Base-by-base conservation (phyloP, 2,329 filamentous ascomycete species). In the Tolypocladium tropicale region DNA sequence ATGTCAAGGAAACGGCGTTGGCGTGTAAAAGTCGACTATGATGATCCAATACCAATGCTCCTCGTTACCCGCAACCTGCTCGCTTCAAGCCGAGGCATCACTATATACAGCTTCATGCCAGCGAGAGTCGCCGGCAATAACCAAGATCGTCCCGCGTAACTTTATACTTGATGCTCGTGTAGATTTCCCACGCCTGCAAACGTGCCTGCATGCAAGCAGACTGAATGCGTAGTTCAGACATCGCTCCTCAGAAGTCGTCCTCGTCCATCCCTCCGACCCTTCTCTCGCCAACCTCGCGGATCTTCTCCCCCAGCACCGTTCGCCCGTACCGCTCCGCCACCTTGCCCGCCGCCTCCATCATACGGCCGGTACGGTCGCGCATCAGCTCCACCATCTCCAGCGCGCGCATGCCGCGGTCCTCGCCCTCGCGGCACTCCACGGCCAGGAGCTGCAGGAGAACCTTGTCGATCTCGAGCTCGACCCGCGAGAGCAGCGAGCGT, bases 391-490 rank as follows among this genome's bases (percentile, higher is more conserved):
- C 94, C 65, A 97, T 81, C 73, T 99, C 95, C 37, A 99, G 76
- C 0, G 93, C 93, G 62, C 93, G 90, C 90, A 96, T 96, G 6
- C 92, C 93, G 33, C 88, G 80, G 60, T 97, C 92, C 70, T 99
- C 94, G 49, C 91, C 90, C 62, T 94, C 90, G 58, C 91, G 84
- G 69, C 94, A 99, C 75, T 97, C 94, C 7, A 87, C 77, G 2
- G 90, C 92, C 66, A 99, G 77, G 68, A 97, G 80, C 75, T 96
- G 91, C 60, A 99, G 76, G 53, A 99, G 77, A 48, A 87, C 84
- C 75, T 96, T 96, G 75, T 99, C 92, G 39, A 95, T 83, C 49
- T 95, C 90, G 49, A 95, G 76, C 70, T 95, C 89, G 55, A 90
- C 79, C 41, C 83, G 79, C 16, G 83, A 80, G 16, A 96, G 79